Conservation (phyloP, 2,329 filamentous ascomycete genomes). For the Diaporthe sp. region DNA sequence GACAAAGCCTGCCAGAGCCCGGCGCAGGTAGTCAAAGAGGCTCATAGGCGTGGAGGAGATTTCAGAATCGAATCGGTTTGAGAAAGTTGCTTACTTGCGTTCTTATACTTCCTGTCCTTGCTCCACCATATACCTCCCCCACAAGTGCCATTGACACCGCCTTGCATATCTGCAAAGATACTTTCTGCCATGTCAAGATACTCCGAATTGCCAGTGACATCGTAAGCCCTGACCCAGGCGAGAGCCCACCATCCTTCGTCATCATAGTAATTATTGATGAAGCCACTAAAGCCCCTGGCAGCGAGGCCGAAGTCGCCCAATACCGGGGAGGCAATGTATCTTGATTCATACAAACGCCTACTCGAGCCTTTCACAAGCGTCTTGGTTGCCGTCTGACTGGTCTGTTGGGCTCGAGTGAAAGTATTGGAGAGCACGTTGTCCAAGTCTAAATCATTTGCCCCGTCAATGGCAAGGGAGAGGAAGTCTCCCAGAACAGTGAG, state of each 20-base stretch:
- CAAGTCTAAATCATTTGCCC: slow-evolving; percentile 56
- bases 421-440: slow-evolving; percentile 60
- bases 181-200: slow-evolving; percentile 66
- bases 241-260: slow-evolving; percentile 76
- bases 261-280: slow-evolving; percentile 71
- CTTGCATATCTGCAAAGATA: slow-evolving; percentile 69
- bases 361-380: slow-evolving; percentile 46
- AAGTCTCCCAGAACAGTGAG: slow-evolving; percentile 74
- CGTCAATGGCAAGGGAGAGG: slow-evolving; percentile 51
- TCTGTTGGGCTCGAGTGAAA: slow-evolving; percentile 60
- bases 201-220: slow-evolving; percentile 60
- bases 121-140: slow-evolving; percentile 72
- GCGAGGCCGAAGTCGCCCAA: slow-evolving; percentile 44
- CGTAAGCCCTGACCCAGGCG: slow-evolving; percentile 68
- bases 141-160: slow-evolving; percentile 58
- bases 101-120: slow-evolving; percentile 65
- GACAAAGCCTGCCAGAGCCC: too few species aligned
- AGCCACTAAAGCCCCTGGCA: slow-evolving; percentile 57
- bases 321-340: slow-evolving; percentile 51
- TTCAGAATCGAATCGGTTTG: neutral
- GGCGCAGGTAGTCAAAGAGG: neutral
- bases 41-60: neutral
- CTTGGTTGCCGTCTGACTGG: slow-evolving; percentile 56
- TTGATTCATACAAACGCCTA: slow-evolving; percentile 55
- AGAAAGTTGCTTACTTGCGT: slow-evolving; percentile 51